Evolutionary conservation across 2,329 filamentous ascomycete species (phyloP), one percentile per base, ranked within the genome.

Genomic region (Dissoconium aciculare): DNA sequence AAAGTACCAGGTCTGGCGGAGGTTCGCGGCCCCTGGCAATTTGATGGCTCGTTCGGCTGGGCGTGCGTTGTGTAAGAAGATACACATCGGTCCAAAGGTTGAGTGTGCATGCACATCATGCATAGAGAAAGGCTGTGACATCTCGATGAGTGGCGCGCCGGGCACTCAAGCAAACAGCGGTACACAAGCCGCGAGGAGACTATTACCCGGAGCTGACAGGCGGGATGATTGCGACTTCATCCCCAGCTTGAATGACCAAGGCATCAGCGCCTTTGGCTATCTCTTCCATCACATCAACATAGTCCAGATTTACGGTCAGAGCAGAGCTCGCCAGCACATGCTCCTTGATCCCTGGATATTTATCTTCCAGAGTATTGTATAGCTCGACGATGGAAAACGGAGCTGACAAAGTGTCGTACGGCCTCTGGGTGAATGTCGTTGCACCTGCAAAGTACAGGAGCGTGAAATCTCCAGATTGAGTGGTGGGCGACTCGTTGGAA

Each of bases 181-280:
- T n/a, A n/a, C n/a, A n/a, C n/a, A n/a, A n/a, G n/a, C n/a, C n/a
- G n/a, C n/a, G n/a, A n/a, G n/a, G n/a, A n/a, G n/a, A n/a, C 19
- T 23, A 24, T 67, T 54, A 89, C 4, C 82, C 82, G 21, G 82
- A 84, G 62, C 82, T 91, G 42, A 91, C 83, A 6, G 83, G 82
- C 17, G 83, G 82, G 34, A 91, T 87, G 19, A 91, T 78, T 25
- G 78, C 83, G 33, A 91, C 80, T 58, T 91, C 83, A 50, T 91
- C 82, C 15, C 76, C 79, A 39, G 71, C 71, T 30, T 71, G 57
- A 34, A 91, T 78, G 33, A 70, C 51, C 15, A 62, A 43, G 11
- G 58, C 58, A 5, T 50, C 48, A 11, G 46, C 47, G 11, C 57
- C 58, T 27, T 55, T 55, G 9, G 53, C 54, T 11, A 54, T 54